Conservation (phyloP, 805 yeast genomes). For the Candida boidinii region DNA sequence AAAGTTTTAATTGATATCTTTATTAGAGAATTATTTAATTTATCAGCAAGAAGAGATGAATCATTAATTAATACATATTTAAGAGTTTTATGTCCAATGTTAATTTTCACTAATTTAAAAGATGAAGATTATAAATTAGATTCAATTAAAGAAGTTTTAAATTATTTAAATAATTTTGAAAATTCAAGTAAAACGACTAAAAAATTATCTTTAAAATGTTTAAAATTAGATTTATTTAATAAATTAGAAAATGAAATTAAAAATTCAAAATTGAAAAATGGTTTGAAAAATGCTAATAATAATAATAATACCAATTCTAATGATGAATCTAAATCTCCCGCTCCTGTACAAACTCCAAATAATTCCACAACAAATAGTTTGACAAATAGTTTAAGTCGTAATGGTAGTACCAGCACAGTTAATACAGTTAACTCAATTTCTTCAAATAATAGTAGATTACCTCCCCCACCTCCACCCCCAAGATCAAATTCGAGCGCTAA, state of each 20-base stretch:
- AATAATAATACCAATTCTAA: too few relatives aligned
- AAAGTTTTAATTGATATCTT: constrained; percentile 79
- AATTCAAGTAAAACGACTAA: constrained; percentile 29
- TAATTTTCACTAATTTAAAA: constrained; percentile 55
- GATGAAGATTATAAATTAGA: constrained; percentile 48
- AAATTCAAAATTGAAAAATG: too few relatives aligned
- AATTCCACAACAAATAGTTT: too few relatives aligned
- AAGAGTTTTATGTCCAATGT: constrained; percentile 64
- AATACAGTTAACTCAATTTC: too few relatives aligned
- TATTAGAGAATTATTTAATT: constrained; percentile 66
- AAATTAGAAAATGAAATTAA: background rate
- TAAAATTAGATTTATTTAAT: constrained; percentile 15
- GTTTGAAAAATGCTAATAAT: too few relatives aligned
- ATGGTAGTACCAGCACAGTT: too few relatives aligned
- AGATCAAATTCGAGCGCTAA: too few relatives aligned
- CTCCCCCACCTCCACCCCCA: too few relatives aligned
- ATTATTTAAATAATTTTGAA: constrained; percentile 34
- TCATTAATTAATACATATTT: constrained; percentile 60
- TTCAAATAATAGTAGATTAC: too few relatives aligned
- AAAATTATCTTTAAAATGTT: constrained; percentile 30
- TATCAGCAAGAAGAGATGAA: constrained; percentile 47
- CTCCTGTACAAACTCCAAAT: too few relatives aligned
- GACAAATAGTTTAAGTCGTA: too few relatives aligned
- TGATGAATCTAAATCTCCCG: too few relatives aligned
- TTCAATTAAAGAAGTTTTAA: constrained; percentile 43